A percentile compares a stretch with the other conserved stretches of the same genome.
phyloP scores from a whole-genome alignment of 441 rosid species.

The Kokia cookei region DNA sequence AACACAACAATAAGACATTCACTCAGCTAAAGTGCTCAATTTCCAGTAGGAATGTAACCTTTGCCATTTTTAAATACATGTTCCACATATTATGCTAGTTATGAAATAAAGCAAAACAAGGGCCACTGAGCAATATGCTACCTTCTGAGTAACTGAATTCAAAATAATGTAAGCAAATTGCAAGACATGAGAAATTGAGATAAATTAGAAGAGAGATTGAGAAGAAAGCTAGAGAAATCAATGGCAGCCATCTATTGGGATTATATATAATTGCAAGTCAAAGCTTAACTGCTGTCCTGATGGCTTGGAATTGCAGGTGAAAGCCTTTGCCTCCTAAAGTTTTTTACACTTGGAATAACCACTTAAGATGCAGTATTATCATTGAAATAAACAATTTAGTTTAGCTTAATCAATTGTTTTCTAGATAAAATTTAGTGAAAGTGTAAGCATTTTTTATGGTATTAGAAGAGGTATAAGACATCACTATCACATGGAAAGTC shows the following conservation, averaged over 20 bases:
- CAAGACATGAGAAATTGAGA: neutral
- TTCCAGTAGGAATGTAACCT: neutral
- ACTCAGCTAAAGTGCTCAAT: slow-evolving; percentile 1
- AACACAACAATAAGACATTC: slow-evolving; percentile 18
- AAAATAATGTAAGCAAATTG: slow-evolving; percentile 3
- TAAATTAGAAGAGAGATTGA: neutral
- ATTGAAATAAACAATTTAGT: neutral
- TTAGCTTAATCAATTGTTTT: neutral
- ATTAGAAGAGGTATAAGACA: neutral
- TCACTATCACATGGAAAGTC: neutral
- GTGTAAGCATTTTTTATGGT: neutral
- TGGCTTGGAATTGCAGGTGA: neutral
- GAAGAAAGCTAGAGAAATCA: neutral
- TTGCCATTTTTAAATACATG: neutral
- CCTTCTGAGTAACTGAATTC: neutral
- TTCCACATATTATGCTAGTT: neutral
- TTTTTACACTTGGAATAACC: neutral
- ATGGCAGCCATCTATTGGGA: neutral
- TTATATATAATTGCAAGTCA: neutral
- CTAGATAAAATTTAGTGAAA: neutral
- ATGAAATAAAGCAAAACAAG: neutral
- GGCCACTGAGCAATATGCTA: neutral
- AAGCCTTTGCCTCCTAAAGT: neutral
- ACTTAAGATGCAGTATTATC: neutral
- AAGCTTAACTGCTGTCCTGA: neutral